Evolutionary conservation across 106 monocot species (phyloP).

Genomic region (Amphibolis antarctica): DNA sequence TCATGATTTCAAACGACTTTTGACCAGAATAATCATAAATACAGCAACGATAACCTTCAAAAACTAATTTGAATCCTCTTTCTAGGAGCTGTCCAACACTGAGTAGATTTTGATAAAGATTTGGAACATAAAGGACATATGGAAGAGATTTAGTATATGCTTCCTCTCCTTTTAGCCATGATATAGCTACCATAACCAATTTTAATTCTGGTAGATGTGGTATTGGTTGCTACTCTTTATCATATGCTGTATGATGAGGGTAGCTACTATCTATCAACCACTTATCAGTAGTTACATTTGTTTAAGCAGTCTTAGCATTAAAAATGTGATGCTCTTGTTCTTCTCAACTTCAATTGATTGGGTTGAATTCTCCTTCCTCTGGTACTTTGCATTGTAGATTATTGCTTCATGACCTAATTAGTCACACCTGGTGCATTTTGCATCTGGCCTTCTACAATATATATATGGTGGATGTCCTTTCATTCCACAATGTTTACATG

Average conservation of each 20-base stretch:
- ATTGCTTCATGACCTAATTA: neutral
- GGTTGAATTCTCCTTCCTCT: neutral
- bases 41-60: neutral
- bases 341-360: neutral
- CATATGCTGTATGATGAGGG: neutral
- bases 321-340: neutral
- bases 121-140: neutral
- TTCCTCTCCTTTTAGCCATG: neutral
- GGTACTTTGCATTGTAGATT: too few species aligned
- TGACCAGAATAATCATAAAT: neutral
- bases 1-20: neutral
- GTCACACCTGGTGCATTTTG: neutral
- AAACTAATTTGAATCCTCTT: neutral
- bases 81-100: neutral
- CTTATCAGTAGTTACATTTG: neutral
- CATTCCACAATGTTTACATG: neutral
- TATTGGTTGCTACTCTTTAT: neutral
- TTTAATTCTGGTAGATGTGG: too few species aligned
- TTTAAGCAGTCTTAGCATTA: neutral
- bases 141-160: neutral
- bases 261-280: neutral
- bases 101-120: neutral
- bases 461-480: neutral
- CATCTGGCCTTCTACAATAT: neutral
- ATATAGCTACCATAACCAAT: neutral